Conservation (phyloP, 345 rosid genomes). For the Gossypium bickii region DNA sequence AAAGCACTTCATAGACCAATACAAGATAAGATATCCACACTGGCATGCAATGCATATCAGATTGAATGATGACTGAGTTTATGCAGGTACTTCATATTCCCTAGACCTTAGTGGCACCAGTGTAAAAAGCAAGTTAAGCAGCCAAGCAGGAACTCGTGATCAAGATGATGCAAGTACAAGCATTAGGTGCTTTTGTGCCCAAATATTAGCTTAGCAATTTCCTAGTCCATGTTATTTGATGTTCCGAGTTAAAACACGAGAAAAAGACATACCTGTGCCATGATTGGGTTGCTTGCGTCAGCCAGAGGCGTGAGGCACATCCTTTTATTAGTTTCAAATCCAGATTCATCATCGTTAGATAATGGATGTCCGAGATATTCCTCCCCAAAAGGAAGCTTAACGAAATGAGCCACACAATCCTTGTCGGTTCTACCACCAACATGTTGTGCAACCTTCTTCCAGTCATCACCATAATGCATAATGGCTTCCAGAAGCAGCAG, state of each 20-base stretch:
- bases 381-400: constrained; percentile 88
- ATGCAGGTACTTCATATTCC: background rate
- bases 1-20: background rate
- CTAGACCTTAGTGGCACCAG: background rate
- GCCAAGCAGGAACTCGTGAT: background rate
- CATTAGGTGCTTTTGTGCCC: background rate
- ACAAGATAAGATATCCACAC: background rate
- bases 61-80: background rate
- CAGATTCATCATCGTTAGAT: constrained; percentile 33
- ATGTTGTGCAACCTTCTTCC: constrained; percentile 85
- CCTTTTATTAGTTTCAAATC: constrained; percentile 44
- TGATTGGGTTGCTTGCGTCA: constrained; percentile 97
- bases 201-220: background rate
- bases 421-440: constrained; percentile 79
- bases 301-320: constrained; percentile 73
- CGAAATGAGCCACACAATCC: constrained; percentile 73
- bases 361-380: constrained; percentile 44
- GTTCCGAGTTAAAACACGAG: background rate
- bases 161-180: background rate
- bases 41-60: background rate
- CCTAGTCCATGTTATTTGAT: background rate
- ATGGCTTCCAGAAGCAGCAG: constrained; percentile 73
- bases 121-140: background rate
- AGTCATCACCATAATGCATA: constrained; percentile 64
- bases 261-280: constrained; percentile 69